phyloP scores from a whole-genome alignment of 129 eudicot genomes.

The sunflower (Helianthus annuus) region HanXRQr2.0-SUNRISE NC_035444.2:5450005-5450504 shows the following conservation, averaged over 20 bases:
- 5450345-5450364: slow-evolving; percentile 76
- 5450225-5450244: slow-evolving; percentile 32
- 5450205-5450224: slow-evolving; percentile 56
- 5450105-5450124: slow-evolving; percentile 70
- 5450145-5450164: slow-evolving; percentile 38
- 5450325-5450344: slow-evolving; percentile 71
- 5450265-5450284: slow-evolving; percentile 48
- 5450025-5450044: slow-evolving; percentile 80
- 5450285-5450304: slow-evolving; percentile 48
- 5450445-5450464: slow-evolving; percentile 65
- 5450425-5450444: slow-evolving; percentile 62
- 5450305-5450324: slow-evolving; percentile 59
- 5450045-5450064: slow-evolving; percentile 40
- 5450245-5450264: slow-evolving; percentile 59
- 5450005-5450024: slow-evolving; percentile 71
- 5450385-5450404: slow-evolving; percentile 66
- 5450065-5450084: slow-evolving; percentile 33
- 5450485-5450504: slow-evolving; percentile 72
- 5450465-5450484: slow-evolving; percentile 90
- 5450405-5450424: slow-evolving; percentile 62
- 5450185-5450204: slow-evolving; percentile 44
- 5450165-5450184: slow-evolving; percentile 28
- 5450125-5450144: slow-evolving; percentile 53
- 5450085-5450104: slow-evolving; percentile 71
- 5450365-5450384: slow-evolving; percentile 74